phyloP scores from a whole-genome alignment of 2,329 filamentous ascomycete species.

The Teratosphaeria pseudoeucalypti region DNA sequence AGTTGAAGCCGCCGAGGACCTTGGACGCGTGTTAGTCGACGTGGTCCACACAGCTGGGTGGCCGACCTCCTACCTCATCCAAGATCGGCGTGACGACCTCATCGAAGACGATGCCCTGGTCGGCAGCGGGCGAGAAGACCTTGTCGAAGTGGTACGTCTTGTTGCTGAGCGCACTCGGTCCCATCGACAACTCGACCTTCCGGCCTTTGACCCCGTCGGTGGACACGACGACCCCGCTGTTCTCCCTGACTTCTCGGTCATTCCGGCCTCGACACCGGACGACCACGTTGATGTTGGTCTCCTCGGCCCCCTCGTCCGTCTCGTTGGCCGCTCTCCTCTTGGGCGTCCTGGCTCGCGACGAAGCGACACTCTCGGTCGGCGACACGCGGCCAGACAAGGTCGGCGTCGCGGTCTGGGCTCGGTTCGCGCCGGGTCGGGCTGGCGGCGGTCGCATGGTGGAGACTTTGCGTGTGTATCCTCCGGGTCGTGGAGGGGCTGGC shows the following conservation, averaged over 20 bases:
- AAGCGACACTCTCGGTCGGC: conserved; percentile 59
- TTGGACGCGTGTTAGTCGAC: conserved; percentile 27
- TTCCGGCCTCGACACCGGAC: conserved; percentile 89
- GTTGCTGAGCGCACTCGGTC: conserved; percentile 81
- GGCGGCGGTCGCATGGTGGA: conserved; percentile 43
- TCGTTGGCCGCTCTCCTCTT: conserved; percentile 79
- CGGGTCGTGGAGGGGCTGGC: conserved; percentile 1
- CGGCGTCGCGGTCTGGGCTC: conserved; percentile 40
- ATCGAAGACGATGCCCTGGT: conserved; percentile 88
- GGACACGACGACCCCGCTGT: conserved; percentile 82
- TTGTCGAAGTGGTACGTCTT: conserved; percentile 96
- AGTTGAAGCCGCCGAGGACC: conserved; percentile 94
- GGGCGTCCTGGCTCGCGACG: conserved; percentile 44
- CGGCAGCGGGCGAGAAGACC: conserved; percentile 89
- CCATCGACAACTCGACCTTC: conserved; percentile 79
- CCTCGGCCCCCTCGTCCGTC: conserved; percentile 56
- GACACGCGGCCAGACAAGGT: conserved; percentile 48
- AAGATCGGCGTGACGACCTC: conserved; percentile 89
- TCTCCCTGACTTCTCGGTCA: conserved; percentile 85
- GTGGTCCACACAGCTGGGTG: not conserved
- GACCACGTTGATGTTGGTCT: conserved; percentile 96
- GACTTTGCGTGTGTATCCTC: conserved; percentile 10
- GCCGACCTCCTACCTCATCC: conserved; percentile 59
- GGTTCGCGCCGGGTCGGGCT: conserved; percentile 27
- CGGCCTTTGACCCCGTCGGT: conserved; percentile 84